Percentiles rank a stretch among this genome's conserved stretches.
These are phyloP conservation scores for Ophiocordyceps australis DNA, from an alignment of 2,329 filamentous ascomycete genomes.

Conservation along the genomic window DNA sequence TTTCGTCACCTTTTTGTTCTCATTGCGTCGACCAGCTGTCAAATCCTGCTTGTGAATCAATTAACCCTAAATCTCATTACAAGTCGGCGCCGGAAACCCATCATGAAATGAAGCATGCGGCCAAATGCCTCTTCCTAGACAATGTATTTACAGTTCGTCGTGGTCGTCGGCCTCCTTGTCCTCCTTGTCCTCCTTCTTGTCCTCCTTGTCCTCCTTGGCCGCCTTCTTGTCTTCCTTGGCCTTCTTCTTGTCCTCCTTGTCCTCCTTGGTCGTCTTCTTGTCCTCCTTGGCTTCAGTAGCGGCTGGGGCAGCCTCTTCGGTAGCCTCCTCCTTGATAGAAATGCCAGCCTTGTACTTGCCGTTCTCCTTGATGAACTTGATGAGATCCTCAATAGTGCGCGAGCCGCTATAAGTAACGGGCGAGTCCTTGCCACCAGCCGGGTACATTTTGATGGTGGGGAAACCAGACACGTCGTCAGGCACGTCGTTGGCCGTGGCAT, in stretches of 20 bases:
- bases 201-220: conserved; percentile 10
- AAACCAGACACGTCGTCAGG: conserved; percentile 95
- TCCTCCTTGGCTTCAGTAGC: conserved; percentile 27
- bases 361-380: conserved; percentile 85
- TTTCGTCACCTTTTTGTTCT: no score
- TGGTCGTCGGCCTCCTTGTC: conserved; percentile 29
- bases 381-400: conserved; percentile 80
- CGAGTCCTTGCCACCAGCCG: conserved; percentile 70
- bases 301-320: conserved; percentile 35
- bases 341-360: conserved; percentile 73
- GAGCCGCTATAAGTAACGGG: conserved; percentile 77
- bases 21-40: no score
- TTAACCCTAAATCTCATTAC: no score
- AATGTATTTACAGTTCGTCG: conserved; percentile 61
- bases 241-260: conserved; percentile 22
- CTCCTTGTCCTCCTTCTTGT: conserved; percentile 19
- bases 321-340: conserved; percentile 31
- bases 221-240: conserved; percentile 12
- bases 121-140: no score
- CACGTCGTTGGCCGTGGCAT: conserved; percentile 90
- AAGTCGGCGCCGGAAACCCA: no score
- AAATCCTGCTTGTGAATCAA: no score
- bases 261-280: conserved; percentile 24
- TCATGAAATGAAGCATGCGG: no score
- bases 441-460: conserved; percentile 97